Base-by-base conservation (phyloP, 352 stramenopile genomes). In the Pythium insidiosum region DNA sequence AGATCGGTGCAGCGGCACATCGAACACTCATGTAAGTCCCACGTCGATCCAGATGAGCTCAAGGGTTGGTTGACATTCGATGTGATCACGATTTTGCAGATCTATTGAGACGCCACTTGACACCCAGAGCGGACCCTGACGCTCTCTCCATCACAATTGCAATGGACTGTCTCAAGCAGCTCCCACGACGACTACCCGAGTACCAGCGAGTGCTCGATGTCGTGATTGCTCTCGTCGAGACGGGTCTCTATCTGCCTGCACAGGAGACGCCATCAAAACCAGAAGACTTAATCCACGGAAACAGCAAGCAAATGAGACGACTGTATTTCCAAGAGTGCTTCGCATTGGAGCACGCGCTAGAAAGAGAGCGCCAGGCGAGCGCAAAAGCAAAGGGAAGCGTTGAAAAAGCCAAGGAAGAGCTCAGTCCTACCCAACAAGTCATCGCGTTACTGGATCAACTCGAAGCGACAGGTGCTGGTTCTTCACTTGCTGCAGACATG, bases 131-230 rank as follows among this genome's bases (percentile, higher is more conserved):
- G 12, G 54, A 84, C 25, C 72, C 74, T 0, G 58, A 90, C 36
- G 22, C 56, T 5, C 2, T 82, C 2, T 85, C 77, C 0, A 55
- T 80, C n/a, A 43, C 61, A 2, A 83, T 90, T 31, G 77, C 77
- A 3, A 57, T 90, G 41, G 74, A 90, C 36, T 90, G 77, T 43
- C 47, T 90, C 15, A 72, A 68, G 33, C 77, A 84, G 16, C 55
- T 90, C 23, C 53, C 74, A 0, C 22, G 56, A 1, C 60, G 52
- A 13, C 58, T 90, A 2, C 77, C 77, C 36, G 60, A 67, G n/a
- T 86, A 86, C 53, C 61, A 56, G 18, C 74, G 70, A 5, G 61
- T 86, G 24, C 44, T 90, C 16, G 63, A 79, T 29, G 63, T 84
- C 15, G 58, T 73, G 11, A 57, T 84, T 19, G 31, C 31, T 19